A percentile compares a stretch with the other conserved stretches of the same genome.
Conservation (phyloP, 805 yeast genomes). For the Candida pini region DNA sequence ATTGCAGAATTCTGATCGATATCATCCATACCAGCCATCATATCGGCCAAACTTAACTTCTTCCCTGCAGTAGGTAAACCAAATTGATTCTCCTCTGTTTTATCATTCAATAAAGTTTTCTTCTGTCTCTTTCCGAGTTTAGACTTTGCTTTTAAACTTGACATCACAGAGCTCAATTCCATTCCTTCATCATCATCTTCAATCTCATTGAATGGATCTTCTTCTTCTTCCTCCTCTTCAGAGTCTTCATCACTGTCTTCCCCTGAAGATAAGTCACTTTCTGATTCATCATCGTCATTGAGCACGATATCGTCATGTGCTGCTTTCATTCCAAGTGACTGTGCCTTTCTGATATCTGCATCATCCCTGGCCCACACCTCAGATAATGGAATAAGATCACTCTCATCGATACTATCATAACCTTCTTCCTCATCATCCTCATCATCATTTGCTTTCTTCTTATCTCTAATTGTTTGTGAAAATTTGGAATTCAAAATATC, state of each 20-base stretch:
- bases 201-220: constrained; percentile 24
- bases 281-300: constrained; percentile 22
- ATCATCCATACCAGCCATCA: constrained; percentile 59
- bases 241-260: constrained; percentile 20
- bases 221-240: constrained; percentile 20
- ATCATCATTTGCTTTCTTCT: constrained; percentile 31
- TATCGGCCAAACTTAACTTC: constrained; percentile 63
- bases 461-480: constrained; percentile 64
- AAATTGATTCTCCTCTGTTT: constrained; percentile 62
- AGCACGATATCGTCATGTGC: constrained; percentile 25
- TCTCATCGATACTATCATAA: constrained; percentile 72
- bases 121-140: constrained; percentile 32
- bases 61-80: constrained; percentile 56
- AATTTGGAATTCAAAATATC: constrained; percentile 59
- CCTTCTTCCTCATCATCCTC: constrained; percentile 52
- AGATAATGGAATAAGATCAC: constrained; percentile 69
- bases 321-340: constrained; percentile 15
- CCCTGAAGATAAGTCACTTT: constrained; percentile 16
- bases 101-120: constrained; percentile 45
- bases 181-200: constrained; percentile 38
- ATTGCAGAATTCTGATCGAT: constrained; percentile 45
- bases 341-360: constrained; percentile 31
- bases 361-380: constrained; percentile 87
- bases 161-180: constrained; percentile 45
- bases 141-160: constrained; percentile 30